phyloP scores from a whole-genome alignment of 768 basidiomycete species.

The Termitomyces sp. region DNA sequence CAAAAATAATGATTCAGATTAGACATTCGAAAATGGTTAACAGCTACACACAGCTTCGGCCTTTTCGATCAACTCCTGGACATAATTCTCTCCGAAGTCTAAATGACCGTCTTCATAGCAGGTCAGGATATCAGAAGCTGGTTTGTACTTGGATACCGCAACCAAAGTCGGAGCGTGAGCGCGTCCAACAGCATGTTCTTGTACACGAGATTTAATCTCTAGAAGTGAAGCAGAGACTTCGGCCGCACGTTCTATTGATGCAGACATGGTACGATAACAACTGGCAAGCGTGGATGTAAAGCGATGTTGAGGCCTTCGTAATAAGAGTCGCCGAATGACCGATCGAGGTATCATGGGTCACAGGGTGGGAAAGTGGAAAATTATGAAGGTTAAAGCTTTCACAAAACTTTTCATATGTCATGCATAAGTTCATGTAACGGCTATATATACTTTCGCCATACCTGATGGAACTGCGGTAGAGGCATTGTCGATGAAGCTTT shows the following conservation, averaged over 20 bases:
- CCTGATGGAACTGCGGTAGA: neutral
- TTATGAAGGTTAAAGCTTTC: neutral
- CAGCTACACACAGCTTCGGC: conserved; percentile 48
- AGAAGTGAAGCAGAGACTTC: conserved; percentile 50
- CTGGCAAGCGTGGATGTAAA: neutral
- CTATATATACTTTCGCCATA: neutral
- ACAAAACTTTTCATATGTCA: neutral
- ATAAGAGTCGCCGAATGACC: neutral
- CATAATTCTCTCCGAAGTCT: conserved; percentile 98
- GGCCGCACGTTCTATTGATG: conserved; percentile 35
- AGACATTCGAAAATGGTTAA: neutral
- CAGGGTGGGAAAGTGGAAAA: neutral
- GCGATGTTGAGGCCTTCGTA: neutral
- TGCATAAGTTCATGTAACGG: neutral
- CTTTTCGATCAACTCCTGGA: conserved; percentile 88
- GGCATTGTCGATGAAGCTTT: neutral
- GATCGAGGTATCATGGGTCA: conserved; percentile 6
- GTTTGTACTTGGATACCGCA: conserved; percentile 93
- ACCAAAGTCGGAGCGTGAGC: conserved; percentile 44
- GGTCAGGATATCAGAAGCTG: conserved; percentile 77
- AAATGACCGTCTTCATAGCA: conserved; percentile 78
- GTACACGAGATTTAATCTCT: conserved; percentile 46
- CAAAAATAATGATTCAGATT: neutral
- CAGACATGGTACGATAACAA: conserved; percentile 15
- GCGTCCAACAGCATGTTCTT: conserved; percentile 18